Conservation (phyloP, 805 yeast species). For the Saccharomyces jurei region DNA sequence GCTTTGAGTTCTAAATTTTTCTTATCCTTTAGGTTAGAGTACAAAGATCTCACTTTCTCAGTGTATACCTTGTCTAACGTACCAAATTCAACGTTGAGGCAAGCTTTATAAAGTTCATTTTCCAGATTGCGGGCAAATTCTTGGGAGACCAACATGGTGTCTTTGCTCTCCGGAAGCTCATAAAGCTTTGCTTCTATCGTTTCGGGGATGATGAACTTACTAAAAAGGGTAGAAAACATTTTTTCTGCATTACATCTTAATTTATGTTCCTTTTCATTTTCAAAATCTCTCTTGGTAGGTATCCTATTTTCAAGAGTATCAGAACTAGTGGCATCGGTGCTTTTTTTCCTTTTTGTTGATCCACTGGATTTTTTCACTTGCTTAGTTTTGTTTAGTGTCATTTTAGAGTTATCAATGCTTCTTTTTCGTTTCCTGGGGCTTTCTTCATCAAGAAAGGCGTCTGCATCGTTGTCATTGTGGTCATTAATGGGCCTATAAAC, state of each 20-base stretch:
- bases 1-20: conserved; percentile 51
- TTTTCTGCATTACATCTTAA: conserved; percentile 42
- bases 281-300: conserved; percentile 5
- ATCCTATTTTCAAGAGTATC: conserved; percentile 3
- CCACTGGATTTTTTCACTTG: neutral
- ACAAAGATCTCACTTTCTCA: conserved; percentile 58
- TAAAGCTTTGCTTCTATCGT: conserved; percentile 9
- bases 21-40: conserved; percentile 48
- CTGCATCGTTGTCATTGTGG: conserved; percentile 7
- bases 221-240: conserved; percentile 43
- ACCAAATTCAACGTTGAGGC: conserved; percentile 25
- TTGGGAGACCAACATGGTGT: conserved; percentile 30
- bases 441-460: conserved; percentile 5
- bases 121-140: conserved; percentile 49
- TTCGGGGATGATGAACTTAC: conserved; percentile 31
- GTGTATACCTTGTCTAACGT: conserved; percentile 37
- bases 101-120: conserved; percentile 36
- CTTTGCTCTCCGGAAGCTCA: conserved; percentile 26
- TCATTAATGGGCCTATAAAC: conserved; percentile 3
- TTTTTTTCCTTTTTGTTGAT: neutral
- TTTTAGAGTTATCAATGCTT: neutral
- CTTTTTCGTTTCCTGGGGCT: neutral
- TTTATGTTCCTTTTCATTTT: conserved; percentile 23
- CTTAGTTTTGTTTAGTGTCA: neutral
- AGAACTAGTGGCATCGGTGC: neutral